Base-by-base conservation (phyloP, 1,139 yeast species). In the Blastobotrys petasosporus region DNA sequence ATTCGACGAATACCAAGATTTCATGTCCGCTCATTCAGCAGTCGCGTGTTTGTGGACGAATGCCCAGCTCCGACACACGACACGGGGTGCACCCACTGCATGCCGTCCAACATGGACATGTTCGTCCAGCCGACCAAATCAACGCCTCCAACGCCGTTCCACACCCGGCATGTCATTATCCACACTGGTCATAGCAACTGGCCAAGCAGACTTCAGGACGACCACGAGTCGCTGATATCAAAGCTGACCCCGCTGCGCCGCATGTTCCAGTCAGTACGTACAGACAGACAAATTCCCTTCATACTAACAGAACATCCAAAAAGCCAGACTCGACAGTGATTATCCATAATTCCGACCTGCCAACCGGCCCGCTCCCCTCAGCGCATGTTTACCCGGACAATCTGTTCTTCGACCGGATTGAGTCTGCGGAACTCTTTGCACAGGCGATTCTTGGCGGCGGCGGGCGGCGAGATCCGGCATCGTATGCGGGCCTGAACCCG, bases 61-160 rank as follows among this genome's bases (percentile, higher is more conserved):
- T 78, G 84, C 53, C 85, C 85, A 0, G 58, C 62, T 6, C 83
- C 85, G 0, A 51, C 43, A 8, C 64, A 65, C 43, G 82, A 80
- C 51, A 77, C 84, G 0, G 85, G 85, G 0, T 81, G 86, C 57
- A 79, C 85, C 0, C 69, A 65, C 52, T 82, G 90, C 55, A 59
- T 63, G 48, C 80, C 79, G 8, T 13, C 11, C 0, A 58, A 60
- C 17, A 69, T 48, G 51, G 38, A 31, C 30, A 41, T 45, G 38
- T 47, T 57, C 39, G 48, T 52, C 29, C 37, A 39, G 8, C 53
- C 45, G 2, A 37, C 35, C 33, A 50, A 51, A 17, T 57, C 52
- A 12, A 44, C 55, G 6, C 58, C 57, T 1, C 61, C 88, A 0
- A 70, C 71, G 31, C 76, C 77, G 0, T 56, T 63, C 2, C 75